Conservation (phyloP, 495 filamentous ascomycete genomes). For the Hyphodiscus hymeniophilus region DNA sequence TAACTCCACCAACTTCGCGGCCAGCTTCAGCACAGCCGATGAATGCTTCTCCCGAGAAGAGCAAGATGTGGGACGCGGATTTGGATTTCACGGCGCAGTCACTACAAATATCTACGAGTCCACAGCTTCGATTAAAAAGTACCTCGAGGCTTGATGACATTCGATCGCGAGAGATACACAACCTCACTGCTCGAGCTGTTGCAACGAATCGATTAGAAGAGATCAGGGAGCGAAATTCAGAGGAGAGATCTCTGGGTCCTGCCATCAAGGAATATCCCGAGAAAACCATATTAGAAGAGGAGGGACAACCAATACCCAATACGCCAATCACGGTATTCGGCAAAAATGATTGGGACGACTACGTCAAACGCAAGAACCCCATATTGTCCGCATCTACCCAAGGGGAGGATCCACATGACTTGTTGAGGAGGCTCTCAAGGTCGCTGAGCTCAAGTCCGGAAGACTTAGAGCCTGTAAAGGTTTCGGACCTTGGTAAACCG, state of each 20-base stretch:
- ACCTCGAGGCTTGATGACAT: slow-evolving; percentile 43
- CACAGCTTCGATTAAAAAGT: slow-evolving; percentile 38
- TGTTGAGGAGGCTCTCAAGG: slow-evolving; percentile 1
- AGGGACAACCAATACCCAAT: slow-evolving; percentile 37
- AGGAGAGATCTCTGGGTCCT: slow-evolving; percentile 30
- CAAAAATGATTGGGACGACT: slow-evolving; percentile 1
- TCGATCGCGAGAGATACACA: slow-evolving; percentile 50
- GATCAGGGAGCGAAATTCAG: slow-evolving; percentile 44
- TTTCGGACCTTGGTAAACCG: too few relatives aligned
- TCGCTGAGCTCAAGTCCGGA: slow-evolving; percentile 1
- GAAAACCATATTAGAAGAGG: slow-evolving; percentile 23
- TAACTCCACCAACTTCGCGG: slow-evolving; percentile 25
- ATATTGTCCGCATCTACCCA: neutral
- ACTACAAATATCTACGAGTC: slow-evolving; percentile 52
- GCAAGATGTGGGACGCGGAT: slow-evolving; percentile 47
- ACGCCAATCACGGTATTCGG: slow-evolving; percentile 47
- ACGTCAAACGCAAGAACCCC: slow-evolving; percentile 1
- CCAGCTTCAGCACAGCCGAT: slow-evolving; percentile 27
- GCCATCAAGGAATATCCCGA: slow-evolving; percentile 20
- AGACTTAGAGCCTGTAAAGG: neutral
- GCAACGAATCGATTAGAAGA: slow-evolving; percentile 50
- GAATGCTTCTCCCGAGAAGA: slow-evolving; percentile 37
- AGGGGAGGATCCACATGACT: neutral
- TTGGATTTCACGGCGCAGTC: slow-evolving; percentile 58
- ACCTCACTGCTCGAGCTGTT: slow-evolving; percentile 46